Evolutionary conservation across 495 filamentous ascomycete species (phyloP), one percentile per base, ranked within the genome.

Genomic region (Penicillium coprophilum): DNA sequence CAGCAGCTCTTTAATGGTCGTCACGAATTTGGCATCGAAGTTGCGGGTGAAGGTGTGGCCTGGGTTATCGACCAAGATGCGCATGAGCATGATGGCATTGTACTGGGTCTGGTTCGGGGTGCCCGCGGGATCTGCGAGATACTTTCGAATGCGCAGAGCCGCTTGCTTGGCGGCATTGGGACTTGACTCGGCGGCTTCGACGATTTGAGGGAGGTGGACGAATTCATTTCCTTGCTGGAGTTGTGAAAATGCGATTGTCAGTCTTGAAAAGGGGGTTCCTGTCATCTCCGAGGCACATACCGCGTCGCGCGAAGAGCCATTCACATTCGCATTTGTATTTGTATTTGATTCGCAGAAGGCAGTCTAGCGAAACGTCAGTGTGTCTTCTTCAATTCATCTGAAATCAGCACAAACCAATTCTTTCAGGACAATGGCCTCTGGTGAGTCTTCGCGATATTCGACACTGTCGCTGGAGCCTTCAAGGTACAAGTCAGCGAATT

Each of bases 71-170:
- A 82, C 78, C 32, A 99, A 78, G 66, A 99, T 99, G 39, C 94
- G 87, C 53, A 92, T 82, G 47, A 99, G 80, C 95, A 97, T 99
- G 62, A 97, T 87, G 50, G 89, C 87, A 76, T 97, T 97, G 78
- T 96, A 97, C 73, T 97, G 94, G 38, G 85, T 82, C 55, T 88
- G 82, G 19, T 86, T 83, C 31, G 79, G 75, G 24, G 74, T 69
- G 58, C 70, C 76, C 67, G 87, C 81, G 44, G 92, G 87, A 39
- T 80, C 83, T 38, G 83, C 79, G 40, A 98, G 79, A 66, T 87
- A 91, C 65, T 91, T 93, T 66, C 90, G 87, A 66, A 97, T 89
- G 53, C 85, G 75, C 53, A 80, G 66, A 41, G 90, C 89, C 53
- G 88, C 87, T 62, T 90, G 87, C 51, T 83, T 82, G 30, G 93